Evolutionary conservation across 164 flowering plant genomes (phyloP), one percentile per base, ranked within the genome.

Genomic region (Tetracentron sinense): DNA sequence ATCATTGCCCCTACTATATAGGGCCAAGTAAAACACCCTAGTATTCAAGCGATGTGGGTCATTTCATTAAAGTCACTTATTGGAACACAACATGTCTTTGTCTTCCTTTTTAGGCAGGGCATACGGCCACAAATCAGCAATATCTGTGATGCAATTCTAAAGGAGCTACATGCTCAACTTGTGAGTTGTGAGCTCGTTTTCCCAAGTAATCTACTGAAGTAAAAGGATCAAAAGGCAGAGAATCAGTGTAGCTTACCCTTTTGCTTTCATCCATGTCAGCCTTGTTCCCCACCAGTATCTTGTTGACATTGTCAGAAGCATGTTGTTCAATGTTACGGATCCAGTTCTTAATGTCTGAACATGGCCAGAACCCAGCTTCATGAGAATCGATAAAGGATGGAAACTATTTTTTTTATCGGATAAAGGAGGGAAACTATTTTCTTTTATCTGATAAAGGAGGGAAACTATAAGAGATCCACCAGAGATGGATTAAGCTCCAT

Each of bases 231-330:
- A 26, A 22, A 56, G 11, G 42, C 8, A 35, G 47, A 57, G 20
- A 30, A 31, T 17, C 42, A 25, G 17, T 60, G 35, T n/a, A 51
- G 12, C 74, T 44, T 77, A 88, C 94, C 84, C 90, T 79, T 72
- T 83, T 87, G 87, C 88, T 87, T 70, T 85, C 93, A 70, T 87
- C 92, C 93, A 87, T 87, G 68, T 87, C 93, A 65, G 90, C 93
- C 70, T 87, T 87, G 85, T 87, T 87, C 8, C 93, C 89, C 46
- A 88, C 94, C 68, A 88, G 66, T 55, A 88, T 80, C 82, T 85
- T 88, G 85, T 88, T 88, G 48, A 87, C 93, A 73, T 83, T 85
- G 75, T 87, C 90, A 58, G 93, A 87, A 60, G 93, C 93, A 82
- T 88, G 90, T 65, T 88, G 94, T 75, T 88, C 94, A 72, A 88